These are phyloP conservation scores for Emericellopsis cladophorae DNA, from an alignment of 2,329 filamentous ascomycete species.

Conservation along the genomic window DNA sequence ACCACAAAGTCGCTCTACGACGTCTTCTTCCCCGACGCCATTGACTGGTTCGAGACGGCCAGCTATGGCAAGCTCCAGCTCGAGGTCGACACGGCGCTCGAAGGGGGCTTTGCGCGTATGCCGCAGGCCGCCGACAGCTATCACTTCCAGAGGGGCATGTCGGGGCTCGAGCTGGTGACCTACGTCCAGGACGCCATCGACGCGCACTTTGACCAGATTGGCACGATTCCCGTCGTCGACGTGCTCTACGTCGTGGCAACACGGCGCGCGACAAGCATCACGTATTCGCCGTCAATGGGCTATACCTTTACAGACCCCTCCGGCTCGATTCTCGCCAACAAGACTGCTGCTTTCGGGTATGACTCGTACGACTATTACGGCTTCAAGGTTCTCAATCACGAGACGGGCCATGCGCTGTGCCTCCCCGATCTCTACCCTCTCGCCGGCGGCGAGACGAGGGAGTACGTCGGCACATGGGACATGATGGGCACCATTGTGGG, in stretches of 20 bases:
- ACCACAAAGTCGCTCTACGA: conserved; percentile 10
- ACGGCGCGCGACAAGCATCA: not conserved
- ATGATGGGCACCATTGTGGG: conserved; percentile 21
- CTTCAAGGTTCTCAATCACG: conserved; percentile 21
- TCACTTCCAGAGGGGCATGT: not conserved
- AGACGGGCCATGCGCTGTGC: conserved; percentile 24
- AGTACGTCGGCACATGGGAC: conserved; percentile 22
- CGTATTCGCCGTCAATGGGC: not conserved
- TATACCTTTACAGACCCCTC: not conserved
- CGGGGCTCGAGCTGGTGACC: not conserved
- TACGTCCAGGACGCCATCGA: conserved; percentile 1
- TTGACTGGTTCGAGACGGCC: not conserved
- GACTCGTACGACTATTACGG: conserved; percentile 18
- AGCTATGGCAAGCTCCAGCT: conserved; percentile 6
- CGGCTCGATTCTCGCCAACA: conserved; percentile 10
- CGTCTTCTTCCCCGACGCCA: conserved; percentile 10
- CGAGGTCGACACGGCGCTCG: conserved; percentile 9
- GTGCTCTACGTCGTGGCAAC: conserved; percentile 16
- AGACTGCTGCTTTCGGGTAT: conserved; percentile 17
- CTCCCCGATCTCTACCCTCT: conserved; percentile 22
- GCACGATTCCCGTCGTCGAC: conserved; percentile 4
- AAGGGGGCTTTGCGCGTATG: conserved; percentile 13
- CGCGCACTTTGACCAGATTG: not conserved
- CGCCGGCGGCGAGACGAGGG: conserved; percentile 10
- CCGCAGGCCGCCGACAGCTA: conserved; percentile 4